phyloP scores from a whole-genome alignment of 108 stramenopile species.

The Fistulifera solaris region DNA sequence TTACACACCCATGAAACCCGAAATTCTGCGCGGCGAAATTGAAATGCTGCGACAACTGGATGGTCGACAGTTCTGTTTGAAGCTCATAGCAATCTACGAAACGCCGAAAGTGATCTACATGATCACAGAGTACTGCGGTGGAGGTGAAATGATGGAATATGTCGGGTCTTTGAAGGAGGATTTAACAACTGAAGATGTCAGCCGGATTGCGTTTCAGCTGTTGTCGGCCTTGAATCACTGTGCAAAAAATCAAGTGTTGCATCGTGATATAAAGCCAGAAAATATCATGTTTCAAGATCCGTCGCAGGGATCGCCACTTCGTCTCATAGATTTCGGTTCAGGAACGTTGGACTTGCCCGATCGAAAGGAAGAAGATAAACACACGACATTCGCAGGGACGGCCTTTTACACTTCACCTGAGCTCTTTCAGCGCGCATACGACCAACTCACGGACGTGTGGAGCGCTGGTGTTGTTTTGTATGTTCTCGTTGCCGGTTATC shows the following conservation, averaged over 20 bases:
- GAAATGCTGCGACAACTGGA: slow-evolving; percentile 54
- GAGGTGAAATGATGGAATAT: slow-evolving; percentile 82
- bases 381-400: slow-evolving; percentile 77
- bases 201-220: slow-evolving; percentile 69
- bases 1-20: slow-evolving; percentile 64
- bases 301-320: slow-evolving; percentile 38
- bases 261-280: slow-evolving; percentile 52
- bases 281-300: slow-evolving; percentile 53
- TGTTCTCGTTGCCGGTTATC: slow-evolving; percentile 76
- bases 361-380: slow-evolving; percentile 6
- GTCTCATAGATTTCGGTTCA: slow-evolving; percentile 81
- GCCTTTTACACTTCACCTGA: slow-evolving; percentile 82
- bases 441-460: slow-evolving; percentile 66
- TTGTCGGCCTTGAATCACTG: slow-evolving; percentile 69
- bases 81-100: slow-evolving; percentile 58
- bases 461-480: slow-evolving; percentile 61
- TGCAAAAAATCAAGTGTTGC: slow-evolving; percentile 44
- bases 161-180: slow-evolving; percentile 36
- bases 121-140: slow-evolving; percentile 67
- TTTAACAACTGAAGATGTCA: slow-evolving; percentile 75
- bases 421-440: slow-evolving; percentile 64
- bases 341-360: slow-evolving; percentile 38
- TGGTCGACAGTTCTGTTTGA: slow-evolving; percentile 43
- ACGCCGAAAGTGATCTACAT: slow-evolving; percentile 41
- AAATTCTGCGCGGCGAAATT: slow-evolving; percentile 48